Conservation (phyloP, 805 yeast genomes). For the Vanderwaltozyma yarrowii region DNA sequence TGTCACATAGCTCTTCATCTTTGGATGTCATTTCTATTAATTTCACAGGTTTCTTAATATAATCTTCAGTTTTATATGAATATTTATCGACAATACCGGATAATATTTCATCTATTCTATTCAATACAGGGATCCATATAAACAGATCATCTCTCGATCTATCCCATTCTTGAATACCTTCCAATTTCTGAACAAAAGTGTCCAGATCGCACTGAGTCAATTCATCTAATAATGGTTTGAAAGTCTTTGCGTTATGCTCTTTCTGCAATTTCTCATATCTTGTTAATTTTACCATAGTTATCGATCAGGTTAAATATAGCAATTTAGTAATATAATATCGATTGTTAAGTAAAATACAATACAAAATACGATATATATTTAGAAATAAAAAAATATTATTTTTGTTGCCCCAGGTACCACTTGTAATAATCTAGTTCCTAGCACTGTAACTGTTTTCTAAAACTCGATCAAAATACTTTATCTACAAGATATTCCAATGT, state of each 20-base stretch:
- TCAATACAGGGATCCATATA: conserved; percentile 69
- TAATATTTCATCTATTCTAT: conserved; percentile 61
- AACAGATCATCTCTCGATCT: conserved; percentile 58
- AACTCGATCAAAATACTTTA: too few species aligned
- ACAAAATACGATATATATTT: too few species aligned
- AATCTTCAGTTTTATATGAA: conserved; percentile 19
- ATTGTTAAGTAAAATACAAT: too few species aligned
- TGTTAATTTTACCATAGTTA: conserved; percentile 22
- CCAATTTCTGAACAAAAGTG: conserved; percentile 34
- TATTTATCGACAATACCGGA: conserved; percentile 46
- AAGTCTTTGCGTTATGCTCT: conserved; percentile 37
- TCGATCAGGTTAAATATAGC: too few species aligned
- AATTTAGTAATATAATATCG: too few species aligned
- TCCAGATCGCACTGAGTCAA: conserved; percentile 30
- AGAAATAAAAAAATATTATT: too few species aligned
- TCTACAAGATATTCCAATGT: too few species aligned
- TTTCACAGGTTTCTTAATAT: conserved; percentile 37
- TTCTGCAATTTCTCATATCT: conserved; percentile 25
- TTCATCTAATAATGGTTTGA: conserved; percentile 29
- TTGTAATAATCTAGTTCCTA: too few species aligned
- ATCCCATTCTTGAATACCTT: conserved; percentile 40
- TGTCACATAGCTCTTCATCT: conserved; percentile 40
- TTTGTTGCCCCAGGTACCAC: too few species aligned
- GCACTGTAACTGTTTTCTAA: too few species aligned
- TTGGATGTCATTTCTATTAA: conserved; percentile 35